Percentiles rank a stretch among this genome's conserved stretches.
These are phyloP conservation scores for Solanum hybrid DNA, from an alignment of 305 asterid genomes.

Conservation along the genomic window DNA sequence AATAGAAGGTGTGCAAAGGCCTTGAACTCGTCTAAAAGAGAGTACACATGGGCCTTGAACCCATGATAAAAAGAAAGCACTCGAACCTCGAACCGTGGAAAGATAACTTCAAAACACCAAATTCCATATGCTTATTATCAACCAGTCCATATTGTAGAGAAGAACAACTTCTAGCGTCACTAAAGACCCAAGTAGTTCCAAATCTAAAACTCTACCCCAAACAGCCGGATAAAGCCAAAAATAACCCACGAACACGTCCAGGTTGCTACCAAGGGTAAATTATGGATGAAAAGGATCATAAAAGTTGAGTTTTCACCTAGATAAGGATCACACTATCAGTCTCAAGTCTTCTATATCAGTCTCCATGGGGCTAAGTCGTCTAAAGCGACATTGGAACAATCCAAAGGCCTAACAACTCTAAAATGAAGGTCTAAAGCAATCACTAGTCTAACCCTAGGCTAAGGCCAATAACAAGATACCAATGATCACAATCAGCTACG, in stretches of 20 bases:
- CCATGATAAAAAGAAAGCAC: neutral
- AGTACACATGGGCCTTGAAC: neutral
- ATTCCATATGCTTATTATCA: neutral
- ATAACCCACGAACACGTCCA: neutral
- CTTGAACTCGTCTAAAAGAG: neutral
- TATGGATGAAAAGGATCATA: neutral
- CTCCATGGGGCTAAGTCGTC: neutral
- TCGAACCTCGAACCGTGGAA: neutral
- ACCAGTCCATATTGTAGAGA: neutral
- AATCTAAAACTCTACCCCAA: neutral
- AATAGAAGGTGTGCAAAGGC: neutral
- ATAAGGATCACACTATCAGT: neutral
- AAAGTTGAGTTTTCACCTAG: neutral
- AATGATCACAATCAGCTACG: neutral
- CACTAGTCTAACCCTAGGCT: neutral
- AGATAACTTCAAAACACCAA: neutral
- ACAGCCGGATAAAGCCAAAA: neutral
- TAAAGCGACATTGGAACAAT: neutral
- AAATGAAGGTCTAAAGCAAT: neutral
- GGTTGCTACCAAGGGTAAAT: neutral
- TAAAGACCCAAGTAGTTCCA: neutral
- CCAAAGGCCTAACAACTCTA: neutral
- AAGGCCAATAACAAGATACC: neutral
- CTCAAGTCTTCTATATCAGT: neutral
- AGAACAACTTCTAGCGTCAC: neutral